Conservation (phyloP, 2,329 filamentous ascomycete genomes). For the Trichoderma oligosporum region DNA sequence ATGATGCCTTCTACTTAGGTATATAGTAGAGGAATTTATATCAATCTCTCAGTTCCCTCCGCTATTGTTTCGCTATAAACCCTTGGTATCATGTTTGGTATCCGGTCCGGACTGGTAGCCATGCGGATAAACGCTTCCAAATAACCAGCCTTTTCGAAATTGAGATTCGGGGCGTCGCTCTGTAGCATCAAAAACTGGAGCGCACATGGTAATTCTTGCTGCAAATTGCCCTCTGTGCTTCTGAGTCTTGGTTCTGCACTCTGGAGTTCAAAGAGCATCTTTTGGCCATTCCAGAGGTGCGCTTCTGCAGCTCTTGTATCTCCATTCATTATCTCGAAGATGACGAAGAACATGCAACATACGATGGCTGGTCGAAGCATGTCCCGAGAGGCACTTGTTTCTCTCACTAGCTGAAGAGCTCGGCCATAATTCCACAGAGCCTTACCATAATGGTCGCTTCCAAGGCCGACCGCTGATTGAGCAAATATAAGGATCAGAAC, state of each 20-base stretch:
- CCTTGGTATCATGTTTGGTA: neutral
- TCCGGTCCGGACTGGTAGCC: slow-evolving; percentile 4
- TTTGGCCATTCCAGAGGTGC: slow-evolving; percentile 37
- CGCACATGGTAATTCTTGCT: slow-evolving; percentile 22
- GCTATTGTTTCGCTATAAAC: neutral
- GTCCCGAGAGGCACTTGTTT: slow-evolving; percentile 20
- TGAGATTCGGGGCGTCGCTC: slow-evolving; percentile 13
- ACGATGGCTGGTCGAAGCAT: slow-evolving; percentile 31
- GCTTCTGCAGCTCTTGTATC: slow-evolving; percentile 34
- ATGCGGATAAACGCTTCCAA: slow-evolving; percentile 12
- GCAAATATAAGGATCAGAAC: slow-evolving; percentile 35
- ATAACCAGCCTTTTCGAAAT: slow-evolving; percentile 3
- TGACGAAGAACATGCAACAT: slow-evolving; percentile 37
- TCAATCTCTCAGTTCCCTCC: neutral
- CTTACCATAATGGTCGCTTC: slow-evolving; percentile 29
- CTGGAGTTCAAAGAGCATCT: slow-evolving; percentile 36
- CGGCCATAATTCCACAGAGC: slow-evolving; percentile 35
- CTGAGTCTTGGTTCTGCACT: neutral
- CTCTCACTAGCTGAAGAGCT: slow-evolving; percentile 31
- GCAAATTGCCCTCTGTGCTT: slow-evolving; percentile 12
- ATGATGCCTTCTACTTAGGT: too few relatives aligned
- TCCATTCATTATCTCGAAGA: slow-evolving; percentile 38
- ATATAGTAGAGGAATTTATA: too few relatives aligned
- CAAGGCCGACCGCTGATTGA: slow-evolving; percentile 11
- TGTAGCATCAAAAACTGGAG: slow-evolving; percentile 25